Evolutionary conservation across 345 rosid genomes (phyloP), one percentile per base, ranked within the genome.

Genomic region (Dovyalis caffra): DNA sequence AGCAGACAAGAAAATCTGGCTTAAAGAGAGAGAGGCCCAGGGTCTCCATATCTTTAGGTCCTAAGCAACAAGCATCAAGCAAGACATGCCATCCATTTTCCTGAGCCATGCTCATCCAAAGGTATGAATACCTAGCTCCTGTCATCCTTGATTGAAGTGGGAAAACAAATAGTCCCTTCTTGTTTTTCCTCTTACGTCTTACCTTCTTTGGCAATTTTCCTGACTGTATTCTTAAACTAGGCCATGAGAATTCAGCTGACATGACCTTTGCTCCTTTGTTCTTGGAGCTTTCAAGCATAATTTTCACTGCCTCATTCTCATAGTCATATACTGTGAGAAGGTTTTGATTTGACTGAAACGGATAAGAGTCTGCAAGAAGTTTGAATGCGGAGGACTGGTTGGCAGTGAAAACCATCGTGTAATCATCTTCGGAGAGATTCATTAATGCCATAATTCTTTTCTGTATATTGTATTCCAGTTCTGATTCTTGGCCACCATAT

Each of bases 11-110:
- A 69, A 95, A 91, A 71, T 92, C 97, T 8, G 98, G 98, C 74
- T 84, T 84, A 78, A 91, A 92, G 20, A 95, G 70, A 65, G 93
- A 90, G 5, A 95, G 88, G 4, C 99, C 99, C 49, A 95, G 72
- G 8, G 99, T 90, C 21, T 95, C 98, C 98, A 95, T 95, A 49
- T 90, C 91, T 70, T 92, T 95, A 10, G 91, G 83, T 32, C 94
- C 88, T 64, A 92, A 77, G 28, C 93, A 92, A 51, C 84, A 86
- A 1, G 97, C 94, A 61, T 95, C 97, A 25, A 95, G 91, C 84
- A 92, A 69, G 18, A 91, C 94, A 29, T 91, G 89, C 99, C 99
- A 92, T 2, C 92, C 90, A 71, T 86, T 85, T 76, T 91, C 96
- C 20, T 70, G 83, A 47, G 97, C 99, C 68, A 83, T 31, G 67